These are phyloP conservation scores for Kodamaea arcana DNA, from an alignment of 1,139 yeast species.

Conservation along the genomic window DNA sequence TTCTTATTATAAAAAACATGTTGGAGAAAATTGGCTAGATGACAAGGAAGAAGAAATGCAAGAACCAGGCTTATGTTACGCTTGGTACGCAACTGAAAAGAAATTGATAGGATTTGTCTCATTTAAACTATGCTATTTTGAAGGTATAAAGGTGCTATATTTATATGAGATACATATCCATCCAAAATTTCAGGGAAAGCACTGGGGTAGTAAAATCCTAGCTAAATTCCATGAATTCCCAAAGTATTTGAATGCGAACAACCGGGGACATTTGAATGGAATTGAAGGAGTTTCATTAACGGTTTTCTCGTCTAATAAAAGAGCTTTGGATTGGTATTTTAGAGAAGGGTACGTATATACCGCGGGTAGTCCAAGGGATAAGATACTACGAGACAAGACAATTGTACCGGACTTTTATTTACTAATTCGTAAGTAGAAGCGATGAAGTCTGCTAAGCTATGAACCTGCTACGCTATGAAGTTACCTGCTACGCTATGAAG, in stretches of 20 bases:
- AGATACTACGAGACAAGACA: constrained; percentile 33
- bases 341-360: constrained; percentile 35
- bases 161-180: constrained; percentile 52
- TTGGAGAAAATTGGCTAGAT: constrained; percentile 43
- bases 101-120: constrained; percentile 41
- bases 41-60: constrained; percentile 44
- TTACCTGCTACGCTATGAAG: too few relatives aligned
- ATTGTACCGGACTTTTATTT: constrained; percentile 42
- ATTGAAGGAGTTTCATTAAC: constrained; percentile 41
- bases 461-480: too few relatives aligned
- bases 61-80: constrained; percentile 41
- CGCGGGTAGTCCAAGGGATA: constrained; percentile 43
- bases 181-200: constrained; percentile 23
- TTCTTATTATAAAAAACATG: constrained; percentile 20
- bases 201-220: constrained; percentile 35
- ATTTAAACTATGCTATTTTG: constrained; percentile 33
- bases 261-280: constrained; percentile 5
- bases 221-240: constrained; percentile 25
- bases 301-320: constrained; percentile 45
- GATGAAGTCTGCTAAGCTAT: not conserved
- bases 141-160: constrained; percentile 36
- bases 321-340: constrained; percentile 43
- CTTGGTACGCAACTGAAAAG: constrained; percentile 21
- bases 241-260: constrained; percentile 10
- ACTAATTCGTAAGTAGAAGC: constrained; percentile 11